phyloP scores from a whole-genome alignment of 805 yeast genomes.

The Saccharomyces mikatae region DNA sequence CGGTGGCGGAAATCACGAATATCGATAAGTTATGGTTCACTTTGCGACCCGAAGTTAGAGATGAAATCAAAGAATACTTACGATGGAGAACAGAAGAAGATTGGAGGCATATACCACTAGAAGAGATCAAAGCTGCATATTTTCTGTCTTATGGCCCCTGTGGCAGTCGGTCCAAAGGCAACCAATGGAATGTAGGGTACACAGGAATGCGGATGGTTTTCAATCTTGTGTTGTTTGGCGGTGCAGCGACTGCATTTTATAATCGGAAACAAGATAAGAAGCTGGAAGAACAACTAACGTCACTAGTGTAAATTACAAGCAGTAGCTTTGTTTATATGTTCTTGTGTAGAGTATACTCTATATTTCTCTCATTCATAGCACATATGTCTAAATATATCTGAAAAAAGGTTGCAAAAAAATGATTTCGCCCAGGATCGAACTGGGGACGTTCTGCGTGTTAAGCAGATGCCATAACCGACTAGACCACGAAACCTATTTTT shows the following conservation, averaged over 20 bases:
- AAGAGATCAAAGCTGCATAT: conserved; percentile 29
- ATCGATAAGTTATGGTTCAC: conserved; percentile 22
- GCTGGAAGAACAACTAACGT: neutral
- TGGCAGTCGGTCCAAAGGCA: conserved; percentile 30
- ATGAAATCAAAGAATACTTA: conserved; percentile 33
- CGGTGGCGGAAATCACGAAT: neutral
- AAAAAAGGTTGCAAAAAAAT: conserved; percentile 31
- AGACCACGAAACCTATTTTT: conserved; percentile 98
- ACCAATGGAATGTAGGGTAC: neutral
- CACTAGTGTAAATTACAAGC: neutral
- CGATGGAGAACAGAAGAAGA: conserved; percentile 26
- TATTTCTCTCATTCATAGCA: no score
- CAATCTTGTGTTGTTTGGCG: neutral
- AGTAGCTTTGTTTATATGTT: neutral
- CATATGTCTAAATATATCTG: no score
- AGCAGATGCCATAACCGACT: conserved; percentile 99
- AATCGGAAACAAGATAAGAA: neutral
- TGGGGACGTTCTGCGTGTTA: conserved; percentile 99
- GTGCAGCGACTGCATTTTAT: neutral
- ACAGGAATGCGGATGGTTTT: neutral
- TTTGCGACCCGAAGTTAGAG: conserved; percentile 27
- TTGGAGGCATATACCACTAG: conserved; percentile 27
- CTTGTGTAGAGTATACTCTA: no score
- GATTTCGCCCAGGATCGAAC: conserved; percentile 99
- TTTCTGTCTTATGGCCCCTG: conserved; percentile 33